Evolutionary conservation across 345 rosid genomes (phyloP), one percentile per base, ranked within the genome.

Genomic region (Corymbia maculata): DNA sequence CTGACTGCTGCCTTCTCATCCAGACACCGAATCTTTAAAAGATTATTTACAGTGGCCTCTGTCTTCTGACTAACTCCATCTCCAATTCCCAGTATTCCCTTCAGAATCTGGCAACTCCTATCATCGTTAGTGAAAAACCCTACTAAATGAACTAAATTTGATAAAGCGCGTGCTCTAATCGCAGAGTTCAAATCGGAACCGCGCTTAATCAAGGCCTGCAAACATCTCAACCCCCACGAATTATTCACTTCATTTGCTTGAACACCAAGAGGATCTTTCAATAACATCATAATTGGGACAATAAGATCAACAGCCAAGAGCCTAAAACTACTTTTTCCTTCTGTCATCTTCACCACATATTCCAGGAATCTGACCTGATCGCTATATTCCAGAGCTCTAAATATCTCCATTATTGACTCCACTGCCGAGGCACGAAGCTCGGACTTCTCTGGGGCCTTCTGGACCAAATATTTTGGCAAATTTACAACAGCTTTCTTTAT

Each of bases 1-100:
- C 97, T 94, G 61, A 93, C 97, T 21, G 91, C 94, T 51, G 98
- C 97, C 92, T 97, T 98, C 95, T 98, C 99, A 89, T 97, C 98
- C 91, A 92, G 92, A 90, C 98, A 96, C 88, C 97, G 93, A 79
- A 90, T 95, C 94, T 92, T 92, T 91, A 97, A 89, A 91, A 95
- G 91, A 86, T 89, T 94, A 91, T 93, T 94, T 80, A 96, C 90
- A 26, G 92, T 55, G 79, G 89, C 87, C 85, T 92, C 93, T 89
- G 85, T 79, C 90, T n/a, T 61, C 87, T 86, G 92, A 85, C 90
- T 36, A 12, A 85, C 85, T 42, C 61, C 89, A 59, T 93, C 95
- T 86, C 86, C 90, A 84, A 93, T 88, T 87, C 95, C 94, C 89
- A 97, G 88, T 86, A 90, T 91, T 89, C 93, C 91, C 93, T 93